These are phyloP conservation scores for Candida chilensis DNA, from an alignment of 805 yeast genomes.

Conservation along the genomic window DNA sequence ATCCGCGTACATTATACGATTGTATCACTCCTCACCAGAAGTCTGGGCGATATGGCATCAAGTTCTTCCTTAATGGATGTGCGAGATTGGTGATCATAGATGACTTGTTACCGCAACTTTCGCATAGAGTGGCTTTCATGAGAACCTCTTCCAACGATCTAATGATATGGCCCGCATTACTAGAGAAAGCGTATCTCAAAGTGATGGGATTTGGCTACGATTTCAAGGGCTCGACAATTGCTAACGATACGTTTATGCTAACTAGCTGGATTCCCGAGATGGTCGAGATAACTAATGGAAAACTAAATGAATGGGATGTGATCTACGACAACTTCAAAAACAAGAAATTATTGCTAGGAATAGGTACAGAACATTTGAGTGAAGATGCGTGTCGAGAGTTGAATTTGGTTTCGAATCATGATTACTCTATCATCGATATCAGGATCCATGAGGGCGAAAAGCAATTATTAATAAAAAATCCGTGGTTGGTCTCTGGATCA, in stretches of 20 bases:
- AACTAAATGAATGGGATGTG: slow-evolving; percentile 20
- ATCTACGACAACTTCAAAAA: slow-evolving; percentile 16
- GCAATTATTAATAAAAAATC: background rate
- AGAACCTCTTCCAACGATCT: slow-evolving; percentile 19
- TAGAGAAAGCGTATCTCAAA: slow-evolving; percentile 70
- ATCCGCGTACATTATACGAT: slow-evolving; percentile 10
- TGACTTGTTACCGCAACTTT: slow-evolving; percentile 40
- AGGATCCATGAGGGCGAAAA: background rate
- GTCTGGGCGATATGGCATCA: slow-evolving; percentile 23
- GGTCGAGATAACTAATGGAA: slow-evolving; percentile 14
- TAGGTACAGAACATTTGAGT: slow-evolving; percentile 56
- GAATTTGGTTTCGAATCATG: slow-evolving; percentile 52
- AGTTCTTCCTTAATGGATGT: slow-evolving; percentile 44
- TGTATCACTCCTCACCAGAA: slow-evolving; percentile 14
- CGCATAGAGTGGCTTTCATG: slow-evolving; percentile 20
- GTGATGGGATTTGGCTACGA: slow-evolving; percentile 48
- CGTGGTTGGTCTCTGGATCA: background rate
- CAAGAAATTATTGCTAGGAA: slow-evolving; percentile 40
- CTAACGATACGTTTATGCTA: slow-evolving; percentile 54
- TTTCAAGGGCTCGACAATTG: slow-evolving; percentile 71
- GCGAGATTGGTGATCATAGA: slow-evolving; percentile 37
- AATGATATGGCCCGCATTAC: slow-evolving; percentile 57
- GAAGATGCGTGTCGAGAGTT: slow-evolving; percentile 17
- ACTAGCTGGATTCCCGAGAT: slow-evolving; percentile 72
- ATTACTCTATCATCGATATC: slow-evolving; percentile 51